Base-by-base conservation (phyloP, 179 eudicot species). In the Silene vulgaris region DNA sequence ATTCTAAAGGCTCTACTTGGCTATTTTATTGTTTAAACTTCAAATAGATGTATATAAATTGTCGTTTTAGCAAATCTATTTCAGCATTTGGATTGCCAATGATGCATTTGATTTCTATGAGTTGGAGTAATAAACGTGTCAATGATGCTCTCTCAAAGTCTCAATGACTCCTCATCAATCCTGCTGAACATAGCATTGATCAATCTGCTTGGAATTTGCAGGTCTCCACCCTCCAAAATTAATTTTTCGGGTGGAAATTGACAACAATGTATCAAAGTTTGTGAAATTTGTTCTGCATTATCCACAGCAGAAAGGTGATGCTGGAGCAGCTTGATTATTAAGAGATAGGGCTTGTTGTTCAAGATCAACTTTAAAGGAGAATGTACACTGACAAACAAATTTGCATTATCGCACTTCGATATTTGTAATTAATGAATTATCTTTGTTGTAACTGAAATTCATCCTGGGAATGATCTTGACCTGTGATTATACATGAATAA, bases 201-300 rank as follows among this genome's bases (percentile, higher is more conserved):
- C 2, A 65, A 12, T 57, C 30, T 67, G 64, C 1, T 2, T 54
- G 32, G 57, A 30, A 4, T 35, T 73, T 75, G 67, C 82, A 82
- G 82, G 82, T 61, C 60, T 72, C 77, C 80, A 50, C 75, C 74
- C 54, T 14, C 30, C 60, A 74, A 66, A 65, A 71, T 71, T 75
- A 66, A 52, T 67, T 48, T 5, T 74, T 48, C 37, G 63, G 72
- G 80, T 82, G 77, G 84, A 61, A 65, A 17, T 29, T 30, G 72
- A 45, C 3, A 11, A 17, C 11, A 65, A 78, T 65, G 32, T 65
- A 71, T 19, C 6, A 1, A 56, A 8, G 76, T 52, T 57, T 23
- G 68, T 37, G 37, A 74, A 50, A 12, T 11, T 69, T 48, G 63
- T 37, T 70, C 17, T 61, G 69, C 48, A 16, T 67, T 54, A 61